These are phyloP conservation scores for Pelargonium citronellum DNA, from an alignment of 441 rosid genomes.

Conservation along the genomic window DNA sequence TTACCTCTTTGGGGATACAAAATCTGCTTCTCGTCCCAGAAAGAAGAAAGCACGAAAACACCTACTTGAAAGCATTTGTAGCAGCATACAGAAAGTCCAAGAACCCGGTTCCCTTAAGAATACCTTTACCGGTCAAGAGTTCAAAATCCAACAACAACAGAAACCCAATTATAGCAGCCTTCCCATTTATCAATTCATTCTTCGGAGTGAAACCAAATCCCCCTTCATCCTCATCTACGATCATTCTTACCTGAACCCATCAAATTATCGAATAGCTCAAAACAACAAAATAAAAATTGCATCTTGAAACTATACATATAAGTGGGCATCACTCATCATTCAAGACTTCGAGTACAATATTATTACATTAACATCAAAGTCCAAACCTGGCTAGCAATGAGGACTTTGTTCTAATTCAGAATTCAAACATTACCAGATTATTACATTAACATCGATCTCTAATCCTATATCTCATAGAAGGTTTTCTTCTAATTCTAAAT, in stretches of 20 bases:
- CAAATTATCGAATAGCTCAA: not conserved
- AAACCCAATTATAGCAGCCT: conserved; percentile 90
- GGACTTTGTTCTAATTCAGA: too few species aligned
- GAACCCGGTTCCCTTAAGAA: conserved; percentile 87
- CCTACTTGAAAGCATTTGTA: conserved; percentile 65
- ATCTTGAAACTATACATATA: too few species aligned
- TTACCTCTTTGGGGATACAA: too few species aligned
- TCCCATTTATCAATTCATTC: conserved; percentile 82
- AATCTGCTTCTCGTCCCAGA: too few species aligned
- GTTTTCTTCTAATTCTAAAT: not conserved
- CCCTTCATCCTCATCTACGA: conserved; percentile 56
- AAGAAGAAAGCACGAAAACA: not conserved
- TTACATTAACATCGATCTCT: not conserved
- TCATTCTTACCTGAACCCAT: conserved; percentile 71
- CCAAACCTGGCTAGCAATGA: too few species aligned
- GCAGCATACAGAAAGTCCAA: conserved; percentile 71
- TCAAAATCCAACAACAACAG: conserved; percentile 79
- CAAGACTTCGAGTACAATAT: too few species aligned
- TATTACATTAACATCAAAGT: too few species aligned
- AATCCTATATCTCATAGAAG: not conserved
- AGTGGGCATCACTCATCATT: too few species aligned
- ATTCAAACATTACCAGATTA: not conserved
- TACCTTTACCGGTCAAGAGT: conserved; percentile 83
- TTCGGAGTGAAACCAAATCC: conserved; percentile 74
- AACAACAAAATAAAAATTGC: not conserved